These are phyloP conservation scores for Camellia japonica DNA, from an alignment of 148 eudicot species.

Conservation along the genomic window DNA sequence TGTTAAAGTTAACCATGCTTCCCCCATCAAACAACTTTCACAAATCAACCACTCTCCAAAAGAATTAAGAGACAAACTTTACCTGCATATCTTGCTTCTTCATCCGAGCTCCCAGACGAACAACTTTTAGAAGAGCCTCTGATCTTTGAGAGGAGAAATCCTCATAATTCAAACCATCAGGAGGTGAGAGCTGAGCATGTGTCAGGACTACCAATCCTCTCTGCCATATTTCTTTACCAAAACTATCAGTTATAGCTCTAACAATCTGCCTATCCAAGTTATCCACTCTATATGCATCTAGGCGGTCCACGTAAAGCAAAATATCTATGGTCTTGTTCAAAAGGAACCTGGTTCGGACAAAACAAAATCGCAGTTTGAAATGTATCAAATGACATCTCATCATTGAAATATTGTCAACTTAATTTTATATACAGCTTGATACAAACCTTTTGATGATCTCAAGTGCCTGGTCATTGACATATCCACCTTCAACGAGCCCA, in stretches of 20 bases:
- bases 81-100: slow-evolving; percentile 52
- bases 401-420: not conserved
- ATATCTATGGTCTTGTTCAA: slow-evolving; percentile 88
- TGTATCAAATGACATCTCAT: not conserved
- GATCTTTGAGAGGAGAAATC: slow-evolving; percentile 80
- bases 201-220: slow-evolving; percentile 82
- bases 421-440: not conserved
- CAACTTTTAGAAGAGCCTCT: slow-evolving; percentile 74
- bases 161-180: slow-evolving; percentile 86
- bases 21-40: too few relatives aligned
- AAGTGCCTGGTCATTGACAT: slow-evolving; percentile 74
- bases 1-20: too few relatives aligned
- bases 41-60: not conserved
- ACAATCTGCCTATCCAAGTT: slow-evolving; percentile 84
- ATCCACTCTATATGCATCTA: slow-evolving; percentile 95
- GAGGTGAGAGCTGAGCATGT: slow-evolving; percentile 97
- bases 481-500: slow-evolving; percentile 96
- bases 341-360: slow-evolving; percentile 65
- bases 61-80: slow-evolving; percentile 2
- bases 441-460: slow-evolving; percentile 76
- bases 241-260: slow-evolving; percentile 77
- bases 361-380: slow-evolving; percentile 19
- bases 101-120: slow-evolving; percentile 62
- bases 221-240: slow-evolving; percentile 85
- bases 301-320: slow-evolving; percentile 84